Percentiles rank a stretch among this genome's conserved stretches.
Conservation (phyloP, 2,329 filamentous ascomycete species). For the Aureobasidium uvarum region DNA sequence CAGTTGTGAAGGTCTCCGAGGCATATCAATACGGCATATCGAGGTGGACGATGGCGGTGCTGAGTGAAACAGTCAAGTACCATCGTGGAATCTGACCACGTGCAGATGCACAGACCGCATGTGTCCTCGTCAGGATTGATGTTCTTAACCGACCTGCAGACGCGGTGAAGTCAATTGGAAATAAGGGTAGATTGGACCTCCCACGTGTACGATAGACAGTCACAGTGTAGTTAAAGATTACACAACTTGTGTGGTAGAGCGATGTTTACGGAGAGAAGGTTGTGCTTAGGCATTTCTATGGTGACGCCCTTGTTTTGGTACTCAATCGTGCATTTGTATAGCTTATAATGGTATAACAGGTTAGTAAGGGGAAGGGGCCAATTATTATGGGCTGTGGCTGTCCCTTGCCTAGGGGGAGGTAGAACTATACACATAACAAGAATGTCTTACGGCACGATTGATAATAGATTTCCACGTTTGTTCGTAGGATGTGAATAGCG, state of each 20-base stretch:
- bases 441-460: neutral
- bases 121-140: neutral
- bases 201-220: no score
- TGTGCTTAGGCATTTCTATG: no score
- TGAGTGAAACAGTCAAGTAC: neutral
- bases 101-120: slow-evolving; percentile 14
- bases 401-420: no score
- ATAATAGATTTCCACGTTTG: neutral
- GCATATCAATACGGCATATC: slow-evolving; percentile 6
- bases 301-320: no score
- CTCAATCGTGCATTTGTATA: no score
- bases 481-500: neutral
- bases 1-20: neutral
- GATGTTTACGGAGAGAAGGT: no score
- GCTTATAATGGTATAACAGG: no score
- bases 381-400: no score
- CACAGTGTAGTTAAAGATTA: no score
- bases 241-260: no score
- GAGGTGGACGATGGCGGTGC: neutral
- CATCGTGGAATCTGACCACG: slow-evolving; percentile 1
- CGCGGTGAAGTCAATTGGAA: slow-evolving; percentile 16
- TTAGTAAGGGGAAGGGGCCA: no score
- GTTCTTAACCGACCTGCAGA: neutral
- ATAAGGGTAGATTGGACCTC: neutral
- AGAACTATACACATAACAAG: no score